Conservation (phyloP, 2,329 filamentous ascomycete genomes). For the Hypoxylon rubiginosum region DNA sequence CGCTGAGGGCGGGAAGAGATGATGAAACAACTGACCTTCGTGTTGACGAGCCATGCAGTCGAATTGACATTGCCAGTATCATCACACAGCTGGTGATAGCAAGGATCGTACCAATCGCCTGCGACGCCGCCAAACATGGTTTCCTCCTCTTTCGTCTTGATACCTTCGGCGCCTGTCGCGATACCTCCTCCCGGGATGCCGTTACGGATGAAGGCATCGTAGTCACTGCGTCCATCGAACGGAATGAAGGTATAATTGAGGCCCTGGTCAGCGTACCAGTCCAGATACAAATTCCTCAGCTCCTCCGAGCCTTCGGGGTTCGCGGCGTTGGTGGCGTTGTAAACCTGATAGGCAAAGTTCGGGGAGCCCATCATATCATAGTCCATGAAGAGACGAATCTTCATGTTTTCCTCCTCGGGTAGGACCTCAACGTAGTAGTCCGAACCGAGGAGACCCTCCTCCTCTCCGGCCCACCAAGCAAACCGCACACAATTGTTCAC, state of each 20-base stretch:
- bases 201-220: constrained; percentile 79
- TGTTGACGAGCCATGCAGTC: constrained; percentile 72
- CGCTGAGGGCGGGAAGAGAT: background rate
- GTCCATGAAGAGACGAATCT: constrained; percentile 76
- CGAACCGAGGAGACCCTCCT: constrained; percentile 72
- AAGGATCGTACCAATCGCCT: constrained; percentile 70
- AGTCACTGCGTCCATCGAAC: constrained; percentile 85
- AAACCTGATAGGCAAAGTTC: constrained; percentile 77
- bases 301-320: constrained; percentile 80
- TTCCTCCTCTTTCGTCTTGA: constrained; percentile 78
- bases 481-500: constrained; percentile 77
- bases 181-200: constrained; percentile 82
- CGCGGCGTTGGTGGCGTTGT: constrained; percentile 77
- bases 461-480: constrained; percentile 77
- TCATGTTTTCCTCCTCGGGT: constrained; percentile 68
- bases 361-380: constrained; percentile 78
- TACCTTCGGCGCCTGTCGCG: constrained; percentile 81
- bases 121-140: constrained; percentile 78
- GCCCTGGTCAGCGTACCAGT: constrained; percentile 73
- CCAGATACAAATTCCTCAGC: constrained; percentile 75
- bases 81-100: constrained; percentile 74
- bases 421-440: constrained; percentile 71
- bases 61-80: constrained; percentile 69
- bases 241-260: constrained; percentile 77
- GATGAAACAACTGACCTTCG: constrained; percentile 60